Conservation (phyloP, 2,329 filamentous ascomycete genomes). For the Fusarium oligoseptatum region DNA sequence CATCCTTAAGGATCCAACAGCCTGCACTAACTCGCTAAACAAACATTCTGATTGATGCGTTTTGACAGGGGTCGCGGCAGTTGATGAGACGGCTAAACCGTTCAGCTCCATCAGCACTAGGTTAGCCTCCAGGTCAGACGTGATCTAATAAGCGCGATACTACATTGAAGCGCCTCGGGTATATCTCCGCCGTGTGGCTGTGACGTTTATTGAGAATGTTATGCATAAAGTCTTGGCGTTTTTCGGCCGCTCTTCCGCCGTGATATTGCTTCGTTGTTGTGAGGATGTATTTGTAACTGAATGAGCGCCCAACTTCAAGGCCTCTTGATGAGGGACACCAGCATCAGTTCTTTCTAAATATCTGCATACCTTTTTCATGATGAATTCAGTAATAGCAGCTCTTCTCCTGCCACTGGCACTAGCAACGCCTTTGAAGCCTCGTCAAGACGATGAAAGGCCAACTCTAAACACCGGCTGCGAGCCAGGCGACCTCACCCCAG, state of each 20-base stretch:
- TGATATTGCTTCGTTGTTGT: background rate
- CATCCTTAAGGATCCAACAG: background rate
- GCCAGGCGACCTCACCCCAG: background rate
- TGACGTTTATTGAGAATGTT: background rate
- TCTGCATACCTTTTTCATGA: background rate
- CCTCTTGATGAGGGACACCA: background rate
- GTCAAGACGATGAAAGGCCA: background rate
- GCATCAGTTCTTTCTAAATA: background rate
- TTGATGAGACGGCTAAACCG: background rate
- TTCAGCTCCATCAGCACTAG: background rate
- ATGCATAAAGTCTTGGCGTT: background rate
- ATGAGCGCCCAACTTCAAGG: background rate
- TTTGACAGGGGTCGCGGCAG: background rate
- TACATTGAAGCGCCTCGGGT: background rate
- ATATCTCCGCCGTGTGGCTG: background rate
- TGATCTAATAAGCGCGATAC: background rate
- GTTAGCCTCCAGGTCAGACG: background rate
- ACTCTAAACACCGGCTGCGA: background rate
- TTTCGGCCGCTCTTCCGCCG: background rate
- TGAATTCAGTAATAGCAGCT: background rate
- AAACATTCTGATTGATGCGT: background rate
- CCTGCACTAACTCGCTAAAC: background rate
- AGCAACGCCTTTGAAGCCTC: background rate
- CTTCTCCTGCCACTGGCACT: background rate
- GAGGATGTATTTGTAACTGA: background rate